Evolutionary conservation across 2,329 filamentous ascomycete genomes (phyloP), one percentile per base, ranked within the genome.

Genomic region (Ophiostoma sp.): DNA sequence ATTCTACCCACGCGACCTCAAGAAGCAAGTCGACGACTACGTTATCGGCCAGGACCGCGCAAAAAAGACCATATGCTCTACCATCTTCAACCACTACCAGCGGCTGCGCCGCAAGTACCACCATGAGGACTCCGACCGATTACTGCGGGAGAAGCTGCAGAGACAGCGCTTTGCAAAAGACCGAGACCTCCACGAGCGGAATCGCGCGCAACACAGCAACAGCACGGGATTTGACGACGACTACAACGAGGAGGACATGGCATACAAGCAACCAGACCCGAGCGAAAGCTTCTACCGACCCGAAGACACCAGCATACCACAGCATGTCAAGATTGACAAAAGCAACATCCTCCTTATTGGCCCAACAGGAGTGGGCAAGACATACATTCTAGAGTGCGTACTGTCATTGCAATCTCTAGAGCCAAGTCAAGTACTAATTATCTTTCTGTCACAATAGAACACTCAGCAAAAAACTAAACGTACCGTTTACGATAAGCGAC

Each of bases 71-170:
- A 87, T 98, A 72, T 95, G 92, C 72, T 89, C 94, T 3, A 93
- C 94, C 6, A 91, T 99, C 41, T 97, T 96, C 81, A 97, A 98
- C 76, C 95, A 99, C 77, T 97, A 98, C 76, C 92, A 97, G 78
- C 87, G 91, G 64, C 85, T 97, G 70, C 88, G 93, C 38, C 85
- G 92, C 74, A 83, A 92, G 65, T 87, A 89, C 69, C 87, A 95
- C 72, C 87, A 93, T 67, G 93, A 97, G 74, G 87, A 91, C 40
- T 81, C 84, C 69, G 85, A 87, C 67, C 79, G 81, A 66, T 82
- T 82, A 63, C 73, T 79, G 47, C 79, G 81, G 60, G 89, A 92
- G 71, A 91, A 90, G 78, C 76, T 87, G 65, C 81, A 89, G 74
- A 86, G 90, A 58, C 90, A 93, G 76, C 85, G 87, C 70, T 87